These are phyloP conservation scores for Pinus albicaulis DNA, from an alignment of 75 land plant genomes.

Conservation along the genomic window DNA sequence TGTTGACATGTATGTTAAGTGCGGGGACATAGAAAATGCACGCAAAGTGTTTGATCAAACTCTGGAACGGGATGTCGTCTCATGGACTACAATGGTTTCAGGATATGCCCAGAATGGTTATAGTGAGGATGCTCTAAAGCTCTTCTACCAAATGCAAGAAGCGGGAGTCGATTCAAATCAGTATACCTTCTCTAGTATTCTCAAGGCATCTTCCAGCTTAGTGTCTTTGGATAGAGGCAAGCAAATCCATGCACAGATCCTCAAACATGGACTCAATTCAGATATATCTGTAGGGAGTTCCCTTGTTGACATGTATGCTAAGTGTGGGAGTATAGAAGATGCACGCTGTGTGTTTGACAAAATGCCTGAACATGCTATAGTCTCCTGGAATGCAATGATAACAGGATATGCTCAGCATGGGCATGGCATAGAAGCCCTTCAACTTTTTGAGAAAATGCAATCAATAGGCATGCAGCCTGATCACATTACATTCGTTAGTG, in stretches of 20 bases:
- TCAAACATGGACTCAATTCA: constrained; percentile 14
- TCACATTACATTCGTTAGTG: neutral
- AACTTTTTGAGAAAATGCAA: constrained; percentile 30
- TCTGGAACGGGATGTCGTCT: constrained; percentile 8
- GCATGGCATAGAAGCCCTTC: constrained; percentile 14
- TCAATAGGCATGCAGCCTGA: neutral
- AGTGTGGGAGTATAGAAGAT: constrained; percentile 24
- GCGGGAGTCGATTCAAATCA: neutral
- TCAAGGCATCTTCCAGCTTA: neutral
- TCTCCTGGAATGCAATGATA: constrained; percentile 66
- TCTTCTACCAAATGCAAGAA: constrained; percentile 1
- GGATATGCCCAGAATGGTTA: constrained; percentile 7
- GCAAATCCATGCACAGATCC: constrained; percentile 27
- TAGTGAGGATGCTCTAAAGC: neutral
- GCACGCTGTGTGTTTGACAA: constrained; percentile 53
- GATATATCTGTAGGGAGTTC: constrained; percentile 40
- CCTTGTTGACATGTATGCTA: constrained; percentile 55
- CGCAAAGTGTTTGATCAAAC: constrained; percentile 21
- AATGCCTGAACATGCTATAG: constrained; percentile 31
- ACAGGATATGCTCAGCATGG: constrained; percentile 50
- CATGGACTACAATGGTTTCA: constrained; percentile 23
- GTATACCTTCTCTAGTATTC: constrained; percentile 1
- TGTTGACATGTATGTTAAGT: constrained; percentile 25
- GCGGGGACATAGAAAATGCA: constrained; percentile 13
- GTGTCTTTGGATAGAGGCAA: neutral